Base-by-base conservation (phyloP, 331 rosid genomes). In the Rosa hybrid region DNA sequence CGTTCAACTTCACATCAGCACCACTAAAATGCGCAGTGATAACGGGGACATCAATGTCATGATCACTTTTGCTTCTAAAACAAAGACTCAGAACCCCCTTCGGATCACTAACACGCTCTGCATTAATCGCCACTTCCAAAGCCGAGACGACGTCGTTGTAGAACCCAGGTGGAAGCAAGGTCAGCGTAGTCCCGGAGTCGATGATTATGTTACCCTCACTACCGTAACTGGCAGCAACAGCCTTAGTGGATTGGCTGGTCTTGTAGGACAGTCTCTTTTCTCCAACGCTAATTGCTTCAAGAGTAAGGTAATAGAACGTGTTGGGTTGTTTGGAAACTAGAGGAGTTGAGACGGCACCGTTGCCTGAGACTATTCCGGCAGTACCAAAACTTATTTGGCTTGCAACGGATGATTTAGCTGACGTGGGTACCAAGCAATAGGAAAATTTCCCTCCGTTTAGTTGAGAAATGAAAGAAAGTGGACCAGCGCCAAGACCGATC, bases 121-220 rank as follows among this genome's bases (percentile, higher is more conserved):
- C 88, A 0, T 17, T 59, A 3, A 90, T 67, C 5, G 72, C 64
- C 2, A n/a, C 72, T 12, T 63, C 83, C 84, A 91, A 49, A 3
- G 82, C 86, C 9, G 63, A 12, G 7, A 39, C 82, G 50, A 92
- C 42, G 2, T 75, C 75, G 12, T 72, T 8, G 12, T 78, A 49
- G 39, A 88, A 25, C 0, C 60, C 48, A 0, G 9, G n/a, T 10
- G 94, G 92, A 0, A 91, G 45, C 67, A 78, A 13, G 0, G 90
- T 91, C 2, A 80, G 16, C 0, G 91, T 83, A 23, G 96, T 88
- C 34, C 96, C 96, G 0, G 90, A 84, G 63, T 89, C 91, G 69
- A 92, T 81, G 0, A 88, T 7, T 5, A 89, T 77, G 57, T 88
- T 89, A 1, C 94, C 92, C 78, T 75, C 83, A 4, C n/a, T 89